Conservation (phyloP, 805 yeast species). For the Metschnikowia sp. region DNA sequence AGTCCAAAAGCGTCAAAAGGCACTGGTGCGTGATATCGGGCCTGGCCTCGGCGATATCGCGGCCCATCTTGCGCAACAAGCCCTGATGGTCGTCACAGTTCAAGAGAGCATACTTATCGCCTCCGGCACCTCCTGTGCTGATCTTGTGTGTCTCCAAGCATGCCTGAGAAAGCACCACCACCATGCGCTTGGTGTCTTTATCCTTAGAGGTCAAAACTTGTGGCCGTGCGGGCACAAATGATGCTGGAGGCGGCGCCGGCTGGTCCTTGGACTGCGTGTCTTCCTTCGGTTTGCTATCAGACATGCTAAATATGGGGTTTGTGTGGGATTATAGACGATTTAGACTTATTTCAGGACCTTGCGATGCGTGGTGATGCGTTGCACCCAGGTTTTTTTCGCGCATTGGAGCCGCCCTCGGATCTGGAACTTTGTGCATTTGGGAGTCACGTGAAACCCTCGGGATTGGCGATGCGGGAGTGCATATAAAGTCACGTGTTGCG, state of each 20-base stretch:
- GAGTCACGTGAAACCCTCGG: too few species aligned
- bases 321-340: too few species aligned
- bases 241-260: slow-evolving; percentile 41
- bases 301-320: too few species aligned
- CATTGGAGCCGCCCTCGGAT: too few species aligned
- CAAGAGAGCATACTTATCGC: slow-evolving; percentile 85
- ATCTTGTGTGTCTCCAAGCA: slow-evolving; percentile 93
- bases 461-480: too few species aligned
- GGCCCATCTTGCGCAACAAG: slow-evolving; percentile 86
- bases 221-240: slow-evolving; percentile 86
- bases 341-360: too few species aligned
- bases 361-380: too few species aligned
- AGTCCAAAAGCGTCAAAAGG: slow-evolving; percentile 85
- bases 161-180: slow-evolving; percentile 95
- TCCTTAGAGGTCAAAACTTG: slow-evolving; percentile 76
- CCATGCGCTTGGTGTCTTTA: slow-evolving; percentile 78
- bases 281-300: too few species aligned
- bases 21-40: slow-evolving; percentile 99
- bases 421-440: too few species aligned
- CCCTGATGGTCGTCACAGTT: slow-evolving; percentile 99
- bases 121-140: slow-evolving; percentile 69
- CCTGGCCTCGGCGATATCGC: slow-evolving; percentile 96
- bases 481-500: too few species aligned
- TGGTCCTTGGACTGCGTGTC: too few species aligned
- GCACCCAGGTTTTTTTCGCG: too few species aligned